These are phyloP conservation scores for Phytophthora pluvialis DNA, from an alignment of 352 stramenopile genomes.

Conservation along the genomic window DNA sequence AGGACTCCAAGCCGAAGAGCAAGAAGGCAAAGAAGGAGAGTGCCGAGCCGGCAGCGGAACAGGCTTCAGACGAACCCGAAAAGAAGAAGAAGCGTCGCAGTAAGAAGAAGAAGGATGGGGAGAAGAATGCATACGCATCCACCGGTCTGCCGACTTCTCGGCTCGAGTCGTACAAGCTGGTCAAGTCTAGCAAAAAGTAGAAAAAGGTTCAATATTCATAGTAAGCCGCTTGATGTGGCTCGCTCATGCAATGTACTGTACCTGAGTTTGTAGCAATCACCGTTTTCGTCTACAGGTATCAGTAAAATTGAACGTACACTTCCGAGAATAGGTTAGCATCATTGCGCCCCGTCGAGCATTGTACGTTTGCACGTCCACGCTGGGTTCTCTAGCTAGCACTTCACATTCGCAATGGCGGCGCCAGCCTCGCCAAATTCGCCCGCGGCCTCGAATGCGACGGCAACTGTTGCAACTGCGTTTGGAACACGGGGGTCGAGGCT, in stretches of 20 bases:
- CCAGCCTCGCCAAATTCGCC: constrained; percentile 7
- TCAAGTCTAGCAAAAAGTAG: constrained; percentile 73
- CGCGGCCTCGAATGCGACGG: constrained; percentile 1
- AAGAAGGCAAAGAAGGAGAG: constrained; percentile 39
- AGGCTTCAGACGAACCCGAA: constrained; percentile 19
- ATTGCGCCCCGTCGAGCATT: background rate
- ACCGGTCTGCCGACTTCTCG: constrained; percentile 77
- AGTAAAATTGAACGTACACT: constrained; percentile 15
- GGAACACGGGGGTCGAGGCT: constrained; percentile 12
- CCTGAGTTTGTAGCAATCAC: constrained; percentile 8
- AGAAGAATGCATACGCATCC: constrained; percentile 50
- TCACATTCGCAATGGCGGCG: constrained; percentile 19
- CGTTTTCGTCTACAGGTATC: constrained; percentile 17
- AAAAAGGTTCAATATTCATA: constrained; percentile 4
- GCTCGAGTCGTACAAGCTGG: constrained; percentile 84
- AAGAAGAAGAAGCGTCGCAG: constrained; percentile 68
- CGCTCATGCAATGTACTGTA: background rate
- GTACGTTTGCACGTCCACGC: constrained; percentile 5
- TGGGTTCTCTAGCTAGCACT: background rate
- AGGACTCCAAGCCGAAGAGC: constrained; percentile 43
- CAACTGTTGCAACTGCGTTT: constrained; percentile 10
- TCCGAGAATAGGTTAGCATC: constrained; percentile 4
- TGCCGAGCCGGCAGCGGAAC: constrained; percentile 17
- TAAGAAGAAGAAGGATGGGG: constrained; percentile 65
- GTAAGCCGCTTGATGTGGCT: background rate